Evolutionary conservation across 169 alveolate species (phyloP), one percentile per base, ranked within the genome.

Genomic region (Fabrea salina): DNA sequence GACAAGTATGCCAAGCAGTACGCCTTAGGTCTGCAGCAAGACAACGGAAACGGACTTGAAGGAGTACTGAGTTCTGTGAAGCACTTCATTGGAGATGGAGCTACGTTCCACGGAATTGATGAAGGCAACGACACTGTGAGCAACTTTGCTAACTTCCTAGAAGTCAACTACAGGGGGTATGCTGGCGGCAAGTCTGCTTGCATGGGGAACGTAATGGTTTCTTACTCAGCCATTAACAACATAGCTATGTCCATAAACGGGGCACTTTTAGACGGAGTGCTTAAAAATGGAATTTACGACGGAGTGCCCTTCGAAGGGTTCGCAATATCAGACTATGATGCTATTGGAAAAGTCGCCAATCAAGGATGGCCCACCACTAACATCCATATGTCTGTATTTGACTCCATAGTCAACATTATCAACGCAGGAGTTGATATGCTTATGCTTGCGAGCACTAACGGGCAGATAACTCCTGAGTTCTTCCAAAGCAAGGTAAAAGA

Each of bases 41-140:
- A 54, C 16, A 35, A 58, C 19, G 79, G 51, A 8, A 44, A 51
- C 3, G 27, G 57, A 33, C 30, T 75, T 41, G 53, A 61, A 25
- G 82, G 82, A 40, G 74, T 78, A 4, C 50, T 76, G 27, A 64
- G 79, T 11, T 76, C 82, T 27, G 37, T 58, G 0, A 82, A 82
- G 47, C 88, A 82, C 50, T 82, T 51, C 43, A 27, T 82, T n/a
- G 88, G 84, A 13, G 84, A 82, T 57, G 88, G 84, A 2, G 84
- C 84, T 32, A 77, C 83, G 0, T 41, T 2, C 5, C 43, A 61
- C 49, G 84, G 88, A 25, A 22, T 37, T n/a, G 84, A 82, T 39
- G 83, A 67, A 49, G 80, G 84, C 22, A 54, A 76, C 32, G 50
- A 49, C 27, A 82, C 35, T 39, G 79, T 70, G 40, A 47, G 70